These are phyloP conservation scores for Mortierella hygrophila DNA, from an alignment of 192 early-diverging fungal genomes.

Conservation along the genomic window DNA sequence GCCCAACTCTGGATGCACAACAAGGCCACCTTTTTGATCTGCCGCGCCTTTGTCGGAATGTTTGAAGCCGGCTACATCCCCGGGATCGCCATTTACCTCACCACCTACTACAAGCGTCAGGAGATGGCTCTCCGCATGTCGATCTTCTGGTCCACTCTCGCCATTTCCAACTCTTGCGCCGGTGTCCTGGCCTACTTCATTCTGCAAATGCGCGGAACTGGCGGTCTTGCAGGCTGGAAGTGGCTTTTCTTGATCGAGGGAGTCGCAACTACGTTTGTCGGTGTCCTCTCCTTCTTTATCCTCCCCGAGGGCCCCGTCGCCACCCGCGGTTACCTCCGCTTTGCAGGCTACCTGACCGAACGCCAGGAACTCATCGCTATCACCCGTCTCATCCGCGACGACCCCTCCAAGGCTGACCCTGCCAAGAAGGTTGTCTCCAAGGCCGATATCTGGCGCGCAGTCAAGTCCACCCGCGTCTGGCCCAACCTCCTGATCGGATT, in stretches of 20 bases:
- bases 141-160: constrained; percentile 65
- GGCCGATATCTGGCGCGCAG: constrained; percentile 35
- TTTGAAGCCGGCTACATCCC: constrained; percentile 68
- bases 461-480: constrained; percentile 41
- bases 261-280: constrained; percentile 63
- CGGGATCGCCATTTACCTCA: constrained; percentile 64
- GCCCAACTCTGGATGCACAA: constrained; percentile 54
- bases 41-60: constrained; percentile 64
- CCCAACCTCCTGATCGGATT: constrained; percentile 58
- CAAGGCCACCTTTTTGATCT: constrained; percentile 55
- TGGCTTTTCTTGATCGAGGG: constrained; percentile 80
- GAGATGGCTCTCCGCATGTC: constrained; percentile 64
- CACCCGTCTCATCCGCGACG: constrained; percentile 72
- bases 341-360: constrained; percentile 64
- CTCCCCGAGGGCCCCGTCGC: constrained; percentile 63
- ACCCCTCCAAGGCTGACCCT: constrained; percentile 64
- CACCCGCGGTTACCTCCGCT: constrained; percentile 49
- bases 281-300: constrained; percentile 65
- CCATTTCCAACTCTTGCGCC: constrained; percentile 64
- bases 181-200: constrained; percentile 70
- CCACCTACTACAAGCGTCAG: constrained; percentile 62
- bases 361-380: constrained; percentile 68
- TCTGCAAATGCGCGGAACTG: constrained; percentile 65
- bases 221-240: constrained; percentile 71
- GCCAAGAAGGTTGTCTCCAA: constrained; percentile 49